Conservation (phyloP, 441 rosid species). For the Populus tomentosa region DNA sequence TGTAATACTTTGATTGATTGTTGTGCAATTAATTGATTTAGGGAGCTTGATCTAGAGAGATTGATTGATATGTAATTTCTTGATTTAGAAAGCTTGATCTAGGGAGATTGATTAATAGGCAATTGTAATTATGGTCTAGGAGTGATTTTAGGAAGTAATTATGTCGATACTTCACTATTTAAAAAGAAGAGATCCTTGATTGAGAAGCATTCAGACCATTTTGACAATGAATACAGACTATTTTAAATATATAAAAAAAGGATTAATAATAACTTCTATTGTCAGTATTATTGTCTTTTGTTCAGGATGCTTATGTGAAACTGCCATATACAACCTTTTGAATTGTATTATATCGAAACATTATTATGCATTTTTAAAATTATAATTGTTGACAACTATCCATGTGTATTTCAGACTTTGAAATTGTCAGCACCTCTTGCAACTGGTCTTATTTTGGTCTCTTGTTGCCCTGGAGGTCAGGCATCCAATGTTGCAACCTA, state of each 20-base stretch:
- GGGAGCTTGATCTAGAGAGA: neutral
- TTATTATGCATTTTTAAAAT: slow-evolving; percentile 1
- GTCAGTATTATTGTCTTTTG: neutral
- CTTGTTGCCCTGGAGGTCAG: slow-evolving; percentile 98
- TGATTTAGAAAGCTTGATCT: neutral
- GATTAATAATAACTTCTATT: neutral
- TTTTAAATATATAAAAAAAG: neutral
- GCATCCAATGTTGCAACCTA: slow-evolving; percentile 95
- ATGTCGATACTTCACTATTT: neutral
- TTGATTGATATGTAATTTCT: neutral
- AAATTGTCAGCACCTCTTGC: slow-evolving; percentile 96
- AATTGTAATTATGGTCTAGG: neutral
- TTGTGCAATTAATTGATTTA: neutral
- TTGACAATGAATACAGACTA: neutral
- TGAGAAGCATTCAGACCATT: neutral
- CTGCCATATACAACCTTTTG: neutral
- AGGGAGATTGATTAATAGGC: neutral
- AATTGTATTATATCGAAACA: neutral
- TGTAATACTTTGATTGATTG: neutral
- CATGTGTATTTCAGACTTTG: slow-evolving; percentile 46
- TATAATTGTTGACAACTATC: slow-evolving; percentile 14
- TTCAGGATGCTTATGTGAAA: neutral
- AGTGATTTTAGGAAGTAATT: neutral
- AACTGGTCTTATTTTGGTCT: slow-evolving; percentile 90
- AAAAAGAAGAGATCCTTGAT: neutral